Conservation (phyloP, 2,329 filamentous ascomycete species). For the Talaromyces funiculosus region DNA sequence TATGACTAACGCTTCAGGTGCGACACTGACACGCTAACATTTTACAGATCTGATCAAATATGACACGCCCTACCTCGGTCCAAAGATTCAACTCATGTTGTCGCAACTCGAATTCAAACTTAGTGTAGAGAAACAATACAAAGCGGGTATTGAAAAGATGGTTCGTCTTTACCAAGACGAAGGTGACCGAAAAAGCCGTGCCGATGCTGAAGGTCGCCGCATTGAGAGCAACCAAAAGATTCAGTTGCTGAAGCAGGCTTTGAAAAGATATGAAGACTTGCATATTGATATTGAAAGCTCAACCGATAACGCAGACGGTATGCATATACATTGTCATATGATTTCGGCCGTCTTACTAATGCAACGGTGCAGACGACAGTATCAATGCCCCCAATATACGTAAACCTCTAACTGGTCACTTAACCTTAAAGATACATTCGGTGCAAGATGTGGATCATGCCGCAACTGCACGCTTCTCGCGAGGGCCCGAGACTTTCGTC, state of each 20-base stretch:
- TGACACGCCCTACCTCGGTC: slow-evolving; percentile 89
- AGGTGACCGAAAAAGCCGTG: slow-evolving; percentile 90
- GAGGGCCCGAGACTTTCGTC: slow-evolving; percentile 91
- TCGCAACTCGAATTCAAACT: slow-evolving; percentile 98
- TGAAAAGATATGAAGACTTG: slow-evolving; percentile 95
- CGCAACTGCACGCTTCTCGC: slow-evolving; percentile 71
- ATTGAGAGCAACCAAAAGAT: slow-evolving; percentile 99
- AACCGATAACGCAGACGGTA: slow-evolving; percentile 74
- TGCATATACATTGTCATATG: slow-evolving; percentile 24
- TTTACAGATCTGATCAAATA: slow-evolving; percentile 90
- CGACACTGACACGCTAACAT: not conserved
- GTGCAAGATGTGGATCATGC: slow-evolving; percentile 95
- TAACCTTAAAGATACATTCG: slow-evolving; percentile 77
- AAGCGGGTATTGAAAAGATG: slow-evolving; percentile 99
- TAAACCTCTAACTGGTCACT: slow-evolving; percentile 88
- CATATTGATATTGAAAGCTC: slow-evolving; percentile 81
- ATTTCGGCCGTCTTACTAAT: not conserved
- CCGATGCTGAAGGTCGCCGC: slow-evolving; percentile 80
- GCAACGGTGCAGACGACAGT: slow-evolving; percentile 68
- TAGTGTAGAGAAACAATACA: slow-evolving; percentile 97
- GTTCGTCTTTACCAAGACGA: slow-evolving; percentile 96
- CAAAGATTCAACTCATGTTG: slow-evolving; percentile 97
- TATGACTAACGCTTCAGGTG: slow-evolving; percentile 41
- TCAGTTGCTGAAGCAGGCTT: slow-evolving; percentile 84
- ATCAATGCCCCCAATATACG: slow-evolving; percentile 91